Evolutionary conservation across 495 filamentous ascomycete genomes (phyloP).

Genomic region (Penicillium antarcticum): DNA sequence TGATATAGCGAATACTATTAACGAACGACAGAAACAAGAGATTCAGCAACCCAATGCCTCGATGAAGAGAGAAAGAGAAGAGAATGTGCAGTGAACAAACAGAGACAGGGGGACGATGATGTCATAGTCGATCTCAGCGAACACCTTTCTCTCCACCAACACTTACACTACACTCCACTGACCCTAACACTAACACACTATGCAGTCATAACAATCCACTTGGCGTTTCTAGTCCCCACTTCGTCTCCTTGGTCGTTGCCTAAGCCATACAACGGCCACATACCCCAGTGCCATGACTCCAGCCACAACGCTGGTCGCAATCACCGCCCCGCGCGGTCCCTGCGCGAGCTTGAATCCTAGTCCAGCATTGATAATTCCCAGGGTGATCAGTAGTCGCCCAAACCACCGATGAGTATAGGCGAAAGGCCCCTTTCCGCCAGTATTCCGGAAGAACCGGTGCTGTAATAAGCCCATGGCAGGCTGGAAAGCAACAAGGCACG

Average conservation of each 20-base stretch:
- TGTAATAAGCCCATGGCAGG: slow-evolving; percentile 62
- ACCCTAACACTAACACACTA: no score
- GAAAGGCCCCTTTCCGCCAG: slow-evolving; percentile 46
- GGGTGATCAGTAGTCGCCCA: slow-evolving; percentile 56
- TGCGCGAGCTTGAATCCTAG: slow-evolving; percentile 56
- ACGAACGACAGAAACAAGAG: no score
- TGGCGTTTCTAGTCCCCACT: no score
- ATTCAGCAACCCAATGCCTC: no score
- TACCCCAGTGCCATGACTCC: slow-evolving; percentile 51
- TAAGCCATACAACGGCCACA: slow-evolving; percentile 15
- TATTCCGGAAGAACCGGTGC: slow-evolving; percentile 48
- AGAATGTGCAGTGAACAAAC: no score
- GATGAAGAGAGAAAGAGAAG: no score
- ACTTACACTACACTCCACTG: no score
- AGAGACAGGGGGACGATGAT: no score
- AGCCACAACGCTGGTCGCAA: slow-evolving; percentile 60
- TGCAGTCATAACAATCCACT: no score
- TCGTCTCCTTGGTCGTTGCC: not conserved
- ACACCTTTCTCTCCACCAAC: no score
- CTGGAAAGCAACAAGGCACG: slow-evolving; percentile 58
- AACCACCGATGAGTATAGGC: slow-evolving; percentile 68
- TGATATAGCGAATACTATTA: no score
- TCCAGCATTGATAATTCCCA: slow-evolving; percentile 72
- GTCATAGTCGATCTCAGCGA: no score
- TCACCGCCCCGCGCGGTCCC: slow-evolving; percentile 36